Evolutionary conservation across 2,329 filamentous ascomycete species (phyloP), one percentile per base, ranked within the genome.

Genomic region (Venturia asperata): DNA sequence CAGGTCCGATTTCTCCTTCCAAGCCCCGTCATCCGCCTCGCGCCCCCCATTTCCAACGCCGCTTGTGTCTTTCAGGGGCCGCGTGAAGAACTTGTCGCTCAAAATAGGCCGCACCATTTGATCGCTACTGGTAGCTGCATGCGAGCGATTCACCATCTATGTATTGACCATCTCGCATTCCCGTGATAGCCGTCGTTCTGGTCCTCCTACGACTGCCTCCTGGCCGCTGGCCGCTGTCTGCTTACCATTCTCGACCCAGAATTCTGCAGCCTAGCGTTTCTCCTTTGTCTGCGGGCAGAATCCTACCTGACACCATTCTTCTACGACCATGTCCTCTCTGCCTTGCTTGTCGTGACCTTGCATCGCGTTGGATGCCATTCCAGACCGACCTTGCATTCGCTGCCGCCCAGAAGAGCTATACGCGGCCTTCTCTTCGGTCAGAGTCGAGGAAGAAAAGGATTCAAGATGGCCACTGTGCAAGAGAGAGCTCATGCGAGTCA

Each of bases 271-370:
- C 21, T 52, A 52, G 47, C 47, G 47, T 21, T 52, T 27, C 21
- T 27, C 21, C 47, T 52, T 15, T 27, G 47, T 27, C 47, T 5
- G 5, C 21, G 1, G 24, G 3, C 47, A 17, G 47, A 52, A 27
- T 27, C 47, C 21, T 21, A 15, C 21, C 47, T 3, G 21, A 49
- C 13, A 49, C 47, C 47, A 27, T 27, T 52, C 45, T 49, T 49
- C n/a, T n/a, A 49, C 24, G 45, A 24, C 11, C 45, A 52, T 58
- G 52, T 21, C 17, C 27, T 58, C 30, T 58, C 52, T 58, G 30
- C 30, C 30, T 58, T 37, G 30, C 52, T 11, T 37, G 4, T n/a
- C 52, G 52, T 58, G 52, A 58, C 52, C 52, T 58, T 58, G 52
- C 52, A 37, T 58, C 52, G 52, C 52, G 27, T 58, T 58, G 52